Percentiles rank a stretch among this genome's conserved stretches.
Evolutionary conservation across 805 yeast genomes (phyloP).

Genomic region (Candida maris): DNA sequence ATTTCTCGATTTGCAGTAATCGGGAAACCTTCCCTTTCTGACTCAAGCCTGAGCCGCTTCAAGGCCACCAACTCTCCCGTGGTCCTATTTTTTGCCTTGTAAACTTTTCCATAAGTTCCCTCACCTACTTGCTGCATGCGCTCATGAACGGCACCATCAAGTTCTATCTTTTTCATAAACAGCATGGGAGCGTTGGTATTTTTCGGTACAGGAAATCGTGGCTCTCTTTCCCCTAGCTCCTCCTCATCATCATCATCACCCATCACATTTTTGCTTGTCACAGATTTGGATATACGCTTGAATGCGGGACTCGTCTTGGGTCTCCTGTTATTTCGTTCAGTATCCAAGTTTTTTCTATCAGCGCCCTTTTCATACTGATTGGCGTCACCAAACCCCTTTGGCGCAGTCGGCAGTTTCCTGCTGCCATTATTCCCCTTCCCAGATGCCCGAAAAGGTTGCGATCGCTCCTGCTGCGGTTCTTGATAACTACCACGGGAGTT

Average conservation of each 20-base stretch:
- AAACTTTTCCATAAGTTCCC: slow-evolving; percentile 96
- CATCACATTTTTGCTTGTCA: slow-evolving; percentile 17
- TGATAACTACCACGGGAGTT: slow-evolving; percentile 1
- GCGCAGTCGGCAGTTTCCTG: slow-evolving; percentile 21
- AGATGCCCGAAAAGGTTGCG: slow-evolving; percentile 2
- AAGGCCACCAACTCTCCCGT: slow-evolving; percentile 80
- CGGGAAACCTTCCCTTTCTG: slow-evolving; percentile 93
- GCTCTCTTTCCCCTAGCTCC: slow-evolving; percentile 2
- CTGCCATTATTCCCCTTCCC: slow-evolving; percentile 1
- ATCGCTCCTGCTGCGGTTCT: background rate
- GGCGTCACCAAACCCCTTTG: slow-evolving; percentile 8
- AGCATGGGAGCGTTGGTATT: slow-evolving; percentile 6
- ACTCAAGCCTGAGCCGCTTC: slow-evolving; percentile 77
- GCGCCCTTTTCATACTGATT: background rate
- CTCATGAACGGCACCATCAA: slow-evolving; percentile 48
- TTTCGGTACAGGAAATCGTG: background rate
- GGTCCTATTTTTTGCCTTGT: slow-evolving; percentile 70
- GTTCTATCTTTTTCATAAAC: slow-evolving; percentile 21
- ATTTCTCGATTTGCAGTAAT: slow-evolving; percentile 93
- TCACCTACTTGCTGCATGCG: slow-evolving; percentile 93
- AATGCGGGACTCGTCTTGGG: slow-evolving; percentile 9
- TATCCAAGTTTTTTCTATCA: background rate
- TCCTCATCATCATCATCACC: slow-evolving; percentile 19
- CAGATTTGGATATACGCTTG: slow-evolving; percentile 14
- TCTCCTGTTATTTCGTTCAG: slow-evolving; percentile 2